These are phyloP conservation scores for Aspergillus saccharolyticus DNA, from an alignment of 495 filamentous ascomycete genomes.

Conservation along the genomic window DNA sequence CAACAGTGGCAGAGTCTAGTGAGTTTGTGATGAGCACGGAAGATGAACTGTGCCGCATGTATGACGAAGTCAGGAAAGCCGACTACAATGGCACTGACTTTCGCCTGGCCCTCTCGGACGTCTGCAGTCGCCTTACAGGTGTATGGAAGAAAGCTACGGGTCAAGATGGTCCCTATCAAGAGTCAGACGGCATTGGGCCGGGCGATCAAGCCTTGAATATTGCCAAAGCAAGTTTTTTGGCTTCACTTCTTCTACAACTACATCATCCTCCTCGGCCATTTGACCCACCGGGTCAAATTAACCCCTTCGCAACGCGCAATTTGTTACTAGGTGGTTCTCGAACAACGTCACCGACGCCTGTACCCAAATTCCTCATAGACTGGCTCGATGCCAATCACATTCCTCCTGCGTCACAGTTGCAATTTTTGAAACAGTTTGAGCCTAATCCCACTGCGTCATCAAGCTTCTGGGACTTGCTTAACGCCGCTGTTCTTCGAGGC, in stretches of 20 bases:
- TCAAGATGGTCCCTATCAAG: conserved; percentile 35
- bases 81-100: conserved; percentile 51
- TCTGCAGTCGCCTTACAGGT: conserved; percentile 48
- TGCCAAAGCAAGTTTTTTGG: conserved; percentile 69
- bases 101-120: conserved; percentile 49
- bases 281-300: conserved; percentile 24
- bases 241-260: conserved; percentile 63
- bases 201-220: conserved; percentile 52
- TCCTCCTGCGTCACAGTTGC: conserved; percentile 53
- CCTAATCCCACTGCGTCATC: conserved; percentile 68
- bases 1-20: conserved; percentile 38
- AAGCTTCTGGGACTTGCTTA: conserved; percentile 76
- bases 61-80: conserved; percentile 51
- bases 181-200: conserved; percentile 56
- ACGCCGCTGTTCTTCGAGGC: conserved; percentile 63
- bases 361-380: conserved; percentile 69
- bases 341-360: conserved; percentile 40
- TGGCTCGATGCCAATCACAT: conserved; percentile 73
- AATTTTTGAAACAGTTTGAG: conserved; percentile 52
- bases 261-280: conserved; percentile 57
- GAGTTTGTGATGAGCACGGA: conserved; percentile 45
- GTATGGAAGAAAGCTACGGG: conserved; percentile 55
- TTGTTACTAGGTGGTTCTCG: conserved; percentile 30
- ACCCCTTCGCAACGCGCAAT: conserved; percentile 22
- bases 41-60: conserved; percentile 40